Percentiles rank a stretch among this genome's conserved stretches.
phyloP scores from a whole-genome alignment of 1,284 basidiomycete genomes.

The Phellopilus nigrolimitatus region DNA sequence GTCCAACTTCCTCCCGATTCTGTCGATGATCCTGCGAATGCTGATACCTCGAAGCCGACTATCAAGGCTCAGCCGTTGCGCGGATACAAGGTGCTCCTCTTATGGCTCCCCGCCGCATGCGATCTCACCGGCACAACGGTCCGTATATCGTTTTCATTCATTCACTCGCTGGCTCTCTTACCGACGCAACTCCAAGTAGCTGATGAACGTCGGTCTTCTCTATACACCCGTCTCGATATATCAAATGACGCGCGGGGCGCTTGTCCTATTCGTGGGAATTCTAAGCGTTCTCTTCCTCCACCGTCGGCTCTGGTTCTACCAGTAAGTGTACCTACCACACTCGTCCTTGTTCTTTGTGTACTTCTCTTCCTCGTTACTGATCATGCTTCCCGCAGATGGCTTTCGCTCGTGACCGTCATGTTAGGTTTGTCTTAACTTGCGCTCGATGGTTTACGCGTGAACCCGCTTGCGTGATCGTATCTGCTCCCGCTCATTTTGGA shows the following conservation, averaged over 20 bases:
- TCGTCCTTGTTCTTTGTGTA: slow-evolving; percentile 19
- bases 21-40: slow-evolving; percentile 34
- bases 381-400: slow-evolving; percentile 57
- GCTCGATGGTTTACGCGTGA: background rate
- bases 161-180: slow-evolving; percentile 18
- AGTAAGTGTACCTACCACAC: slow-evolving; percentile 41
- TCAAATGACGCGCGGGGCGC: slow-evolving; percentile 96
- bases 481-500: background rate
- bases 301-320: slow-evolving; percentile 74
- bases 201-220: slow-evolving; percentile 94
- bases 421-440: slow-evolving; percentile 8
- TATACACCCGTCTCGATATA: slow-evolving; percentile 97
- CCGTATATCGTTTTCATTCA: slow-evolving; percentile 28
- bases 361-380: slow-evolving; percentile 20
- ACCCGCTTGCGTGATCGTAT: background rate
- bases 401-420: slow-evolving; percentile 89
- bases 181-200: slow-evolving; percentile 35
- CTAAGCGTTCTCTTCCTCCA: slow-evolving; percentile 91
- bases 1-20: slow-evolving; percentile 55
- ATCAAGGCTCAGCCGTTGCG: slow-evolving; percentile 41
- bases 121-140: slow-evolving; percentile 88
- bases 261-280: slow-evolving; percentile 94
- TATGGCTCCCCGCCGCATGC: slow-evolving; percentile 85
- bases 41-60: slow-evolving; percentile 30
- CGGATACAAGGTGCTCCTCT: slow-evolving; percentile 68